phyloP scores from a whole-genome alignment of 192 early-diverging fungal genomes.

The Chytriomyces sp. region DNA sequence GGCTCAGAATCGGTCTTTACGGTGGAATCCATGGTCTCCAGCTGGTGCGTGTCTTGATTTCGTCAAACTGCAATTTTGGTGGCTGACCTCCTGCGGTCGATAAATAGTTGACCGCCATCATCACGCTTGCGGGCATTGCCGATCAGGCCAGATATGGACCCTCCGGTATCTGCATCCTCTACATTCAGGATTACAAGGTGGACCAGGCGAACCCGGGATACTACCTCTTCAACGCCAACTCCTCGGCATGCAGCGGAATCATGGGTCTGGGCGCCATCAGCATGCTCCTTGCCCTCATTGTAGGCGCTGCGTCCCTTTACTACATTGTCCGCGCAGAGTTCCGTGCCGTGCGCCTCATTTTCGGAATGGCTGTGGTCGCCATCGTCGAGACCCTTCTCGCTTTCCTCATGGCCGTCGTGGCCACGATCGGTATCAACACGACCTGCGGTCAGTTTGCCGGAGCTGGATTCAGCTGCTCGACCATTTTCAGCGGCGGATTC shows the following conservation, averaged over 20 bases:
- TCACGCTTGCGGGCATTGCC: constrained; percentile 34
- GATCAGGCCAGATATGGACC: constrained; percentile 39
- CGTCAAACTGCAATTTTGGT: not conserved
- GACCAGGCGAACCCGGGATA: constrained; percentile 25
- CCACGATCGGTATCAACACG: constrained; percentile 33
- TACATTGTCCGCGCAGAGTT: constrained; percentile 33
- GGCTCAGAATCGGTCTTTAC: constrained; percentile 32
- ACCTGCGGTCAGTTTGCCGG: constrained; percentile 37
- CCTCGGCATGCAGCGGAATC: constrained; percentile 23
- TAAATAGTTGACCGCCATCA: constrained; percentile 24
- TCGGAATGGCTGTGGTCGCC: constrained; percentile 35
- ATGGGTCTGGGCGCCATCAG: constrained; percentile 25
- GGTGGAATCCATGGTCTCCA: constrained; percentile 28
- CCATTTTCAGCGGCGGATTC: constrained; percentile 41
- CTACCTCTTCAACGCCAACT: constrained; percentile 36
- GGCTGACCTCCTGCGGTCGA: no score
- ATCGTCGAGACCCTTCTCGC: constrained; percentile 31
- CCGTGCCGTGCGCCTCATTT: constrained; percentile 35
- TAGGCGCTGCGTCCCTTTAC: constrained; percentile 33
- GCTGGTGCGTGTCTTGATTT: not conserved
- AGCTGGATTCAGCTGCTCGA: constrained; percentile 25
- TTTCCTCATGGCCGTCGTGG: constrained; percentile 37
- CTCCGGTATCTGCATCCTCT: constrained; percentile 32
- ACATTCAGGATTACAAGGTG: constrained; percentile 29
- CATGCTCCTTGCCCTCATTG: constrained; percentile 24